A percentile compares a stretch with the other conserved stretches of the same genome.
Conservation (phyloP, 768 basidiomycete genomes). For the Rhizopogon roseolus region DNA sequence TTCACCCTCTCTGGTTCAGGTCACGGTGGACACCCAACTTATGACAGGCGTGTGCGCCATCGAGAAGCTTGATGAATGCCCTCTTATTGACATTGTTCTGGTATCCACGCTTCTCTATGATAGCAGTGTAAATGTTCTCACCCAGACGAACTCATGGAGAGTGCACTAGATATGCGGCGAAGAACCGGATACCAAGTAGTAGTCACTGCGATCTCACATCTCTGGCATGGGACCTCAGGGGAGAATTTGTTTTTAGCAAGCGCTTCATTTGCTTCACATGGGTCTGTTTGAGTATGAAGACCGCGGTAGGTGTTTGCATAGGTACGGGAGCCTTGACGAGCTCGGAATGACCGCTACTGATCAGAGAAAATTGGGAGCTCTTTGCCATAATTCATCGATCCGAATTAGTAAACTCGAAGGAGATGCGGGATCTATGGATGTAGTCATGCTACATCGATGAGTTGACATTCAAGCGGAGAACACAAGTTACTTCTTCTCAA, state of each 20-base stretch:
- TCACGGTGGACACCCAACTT: conserved; percentile 73
- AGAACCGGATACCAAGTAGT: conserved; percentile 43
- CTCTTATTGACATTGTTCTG: conserved; percentile 59
- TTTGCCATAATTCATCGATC: background rate
- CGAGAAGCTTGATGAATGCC: conserved; percentile 75
- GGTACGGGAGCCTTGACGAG: conserved; percentile 68
- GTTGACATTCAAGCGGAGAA: too few relatives aligned
- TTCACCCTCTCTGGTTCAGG: conserved; percentile 84
- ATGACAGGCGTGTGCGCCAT: conserved; percentile 76
- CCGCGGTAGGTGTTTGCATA: conserved; percentile 79
- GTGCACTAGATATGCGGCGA: conserved; percentile 55
- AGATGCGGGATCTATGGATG: too few relatives aligned
- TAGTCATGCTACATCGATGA: too few relatives aligned
- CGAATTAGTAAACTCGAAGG: background rate
- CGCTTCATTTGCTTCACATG: conserved; percentile 60
- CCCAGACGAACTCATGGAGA: conserved; percentile 43
- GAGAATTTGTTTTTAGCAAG: conserved; percentile 53
- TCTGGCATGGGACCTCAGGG: conserved; percentile 46
- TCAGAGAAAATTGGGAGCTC: conserved; percentile 45
- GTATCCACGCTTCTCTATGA: conserved; percentile 52
- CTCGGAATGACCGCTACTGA: conserved; percentile 58
- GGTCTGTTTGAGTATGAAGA: conserved; percentile 41
- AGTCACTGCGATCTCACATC: conserved; percentile 62
- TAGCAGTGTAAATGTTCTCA: conserved; percentile 71
- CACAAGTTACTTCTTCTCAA: too few relatives aligned